Evolutionary conservation across 2,329 filamentous ascomycete genomes (phyloP), one percentile per base, ranked within the genome.

Genomic region (Fusarium coffeatum): DNA sequence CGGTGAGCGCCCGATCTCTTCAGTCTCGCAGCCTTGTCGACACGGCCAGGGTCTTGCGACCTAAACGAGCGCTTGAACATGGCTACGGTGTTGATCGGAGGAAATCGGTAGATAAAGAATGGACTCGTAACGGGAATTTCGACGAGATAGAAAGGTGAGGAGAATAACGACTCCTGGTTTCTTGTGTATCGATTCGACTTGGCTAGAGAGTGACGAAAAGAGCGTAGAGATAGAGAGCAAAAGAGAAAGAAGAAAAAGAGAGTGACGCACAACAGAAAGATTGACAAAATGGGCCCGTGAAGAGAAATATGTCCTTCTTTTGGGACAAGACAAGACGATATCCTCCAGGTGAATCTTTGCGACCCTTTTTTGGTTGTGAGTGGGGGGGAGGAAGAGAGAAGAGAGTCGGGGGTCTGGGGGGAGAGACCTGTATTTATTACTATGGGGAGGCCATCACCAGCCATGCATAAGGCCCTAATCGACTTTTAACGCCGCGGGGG

Each of bases 31-130:
- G 92, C 87, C 89, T 97, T 98, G 85, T 93, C 92, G 81, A 94
- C 92, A 78, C 94, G 92, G 82, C 76, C 78, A 73, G 80, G 81
- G 76, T 95, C 91, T 81, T 90, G 91, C 75, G 91, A 90, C 81
- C 90, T 87, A 84, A 96, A 94, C 78, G 94, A 94, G 80, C 93
- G 93, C 85, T 94, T 97, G 87, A 97, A 97, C 93, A 97, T 97
- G 82, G 80, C 78, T 79, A 80, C 80, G 81, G 80, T 73, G 15
- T 62, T 68, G 67, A 61, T 50, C 23, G 59, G 64, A 60, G 64
- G 61, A 60, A 61, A 50, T 51, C 55, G 62, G 40, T 49, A 65
- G 48, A 71, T 69, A 72, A 76, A 77, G 73, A 76, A 66, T 55
- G 73, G 66, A 64, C 66, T 75, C 72, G 69, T 78, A 58, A 57